Percentiles rank a stretch among this genome's conserved stretches.
Evolutionary conservation across 2,329 filamentous ascomycete genomes (phyloP).

Genomic region (Cladosporium austrohemisphaericum): DNA sequence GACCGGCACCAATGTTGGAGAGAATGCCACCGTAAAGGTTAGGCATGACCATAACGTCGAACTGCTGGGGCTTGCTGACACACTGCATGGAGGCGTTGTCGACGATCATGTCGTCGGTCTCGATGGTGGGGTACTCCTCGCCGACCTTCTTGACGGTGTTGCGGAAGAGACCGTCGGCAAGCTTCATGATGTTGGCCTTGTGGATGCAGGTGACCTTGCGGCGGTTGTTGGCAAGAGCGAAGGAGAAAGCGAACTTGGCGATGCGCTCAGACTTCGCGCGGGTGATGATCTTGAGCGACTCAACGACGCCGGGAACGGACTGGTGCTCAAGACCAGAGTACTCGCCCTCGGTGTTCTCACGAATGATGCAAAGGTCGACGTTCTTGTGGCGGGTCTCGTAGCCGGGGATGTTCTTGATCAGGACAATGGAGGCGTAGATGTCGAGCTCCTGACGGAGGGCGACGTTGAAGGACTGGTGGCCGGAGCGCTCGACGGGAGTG

Average conservation of each 20-base stretch:
- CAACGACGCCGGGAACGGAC: constrained; percentile 91
- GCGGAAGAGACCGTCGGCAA: constrained; percentile 97
- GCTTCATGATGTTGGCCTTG: constrained; percentile 99
- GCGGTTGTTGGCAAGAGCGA: constrained; percentile 96
- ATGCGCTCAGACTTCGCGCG: constrained; percentile 98
- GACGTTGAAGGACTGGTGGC: constrained; percentile 99
- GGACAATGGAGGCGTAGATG: constrained; percentile 95
- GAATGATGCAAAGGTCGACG: constrained; percentile 98
- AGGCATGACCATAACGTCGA: constrained; percentile 99
- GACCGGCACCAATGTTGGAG: constrained; percentile 96
- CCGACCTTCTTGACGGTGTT: constrained; percentile 92
- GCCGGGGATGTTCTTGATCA: constrained; percentile 99
- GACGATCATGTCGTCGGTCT: constrained; percentile 99
- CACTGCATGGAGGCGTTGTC: constrained; percentile 99
- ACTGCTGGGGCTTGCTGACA: constrained; percentile 92
- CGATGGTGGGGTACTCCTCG: constrained; percentile 91
- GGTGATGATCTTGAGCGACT: constrained; percentile 99
- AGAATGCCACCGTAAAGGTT: constrained; percentile 98
- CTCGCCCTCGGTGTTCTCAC: constrained; percentile 99
- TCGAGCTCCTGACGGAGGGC: constrained; percentile 98
- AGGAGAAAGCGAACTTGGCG: constrained; percentile 96
- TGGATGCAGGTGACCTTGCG: constrained; percentile 99
- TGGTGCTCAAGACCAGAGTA: constrained; percentile 99
- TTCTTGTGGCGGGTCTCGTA: constrained; percentile 96
- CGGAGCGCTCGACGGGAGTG: constrained; percentile 92